These are phyloP conservation scores for Monascus ruber DNA, from an alignment of 2,329 filamentous ascomycete genomes.

Conservation along the genomic window DNA sequence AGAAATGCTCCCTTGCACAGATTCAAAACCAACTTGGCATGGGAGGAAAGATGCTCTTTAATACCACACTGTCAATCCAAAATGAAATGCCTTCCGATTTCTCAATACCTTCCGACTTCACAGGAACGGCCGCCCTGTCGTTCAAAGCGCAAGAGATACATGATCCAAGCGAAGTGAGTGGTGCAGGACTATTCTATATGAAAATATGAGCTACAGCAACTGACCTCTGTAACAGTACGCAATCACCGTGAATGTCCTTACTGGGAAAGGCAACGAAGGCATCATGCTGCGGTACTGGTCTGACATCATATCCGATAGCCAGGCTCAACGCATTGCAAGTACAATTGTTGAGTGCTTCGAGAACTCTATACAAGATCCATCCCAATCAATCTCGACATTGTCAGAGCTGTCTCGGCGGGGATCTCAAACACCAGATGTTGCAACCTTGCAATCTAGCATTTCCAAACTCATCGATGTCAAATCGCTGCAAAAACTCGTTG, in stretches of 20 bases:
- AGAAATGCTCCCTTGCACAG: slow-evolving; percentile 39
- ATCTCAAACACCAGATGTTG: slow-evolving; percentile 1
- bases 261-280: slow-evolving; percentile 22
- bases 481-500: slow-evolving; percentile 21
- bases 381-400: slow-evolving; percentile 11
- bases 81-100: slow-evolving; percentile 17
- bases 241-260: slow-evolving; percentile 29
- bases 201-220: neutral
- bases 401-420: neutral
- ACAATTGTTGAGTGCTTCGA: slow-evolving; percentile 21
- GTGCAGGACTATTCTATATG: neutral
- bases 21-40: slow-evolving; percentile 33
- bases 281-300: slow-evolving; percentile 31
- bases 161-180: slow-evolving; percentile 28
- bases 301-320: slow-evolving; percentile 23
- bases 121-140: slow-evolving; percentile 14
- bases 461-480: slow-evolving; percentile 10
- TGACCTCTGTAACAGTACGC: slow-evolving; percentile 20
- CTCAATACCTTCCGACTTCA: neutral
- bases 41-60: slow-evolving; percentile 27
- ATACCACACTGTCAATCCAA: slow-evolving; percentile 33
- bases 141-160: slow-evolving; percentile 22
- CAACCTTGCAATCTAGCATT: slow-evolving; percentile 1
- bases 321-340: slow-evolving; percentile 19
- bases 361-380: slow-evolving; percentile 20